Base-by-base conservation (phyloP, 164 flowering plant genomes). In the Sextonia rubra region DNA sequence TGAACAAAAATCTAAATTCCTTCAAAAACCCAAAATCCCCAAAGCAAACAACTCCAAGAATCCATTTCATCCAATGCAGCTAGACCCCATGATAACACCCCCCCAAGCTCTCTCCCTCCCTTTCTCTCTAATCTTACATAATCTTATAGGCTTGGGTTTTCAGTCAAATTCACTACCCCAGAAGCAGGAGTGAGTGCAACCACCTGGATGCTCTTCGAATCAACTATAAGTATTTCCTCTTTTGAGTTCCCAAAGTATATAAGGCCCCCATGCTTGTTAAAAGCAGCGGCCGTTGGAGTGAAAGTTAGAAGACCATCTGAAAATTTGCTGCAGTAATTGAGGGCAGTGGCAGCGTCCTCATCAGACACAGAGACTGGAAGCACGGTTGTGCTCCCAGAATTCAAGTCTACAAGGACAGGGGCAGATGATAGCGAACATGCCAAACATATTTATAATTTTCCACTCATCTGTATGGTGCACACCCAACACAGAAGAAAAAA, bases 391-490 rank as follows among this genome's bases (percentile, higher is more conserved):
- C 74, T 83, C 80, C 89, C 91, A 20, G 86, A 77, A 52, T 69
- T 80, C 76, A 96, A 76, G 76, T 93, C 91, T 69, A 96, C 97
- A 72, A 93, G 90, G 83, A 91, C 76, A 3, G 99, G 97, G 70
- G 94, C 90, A 74, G 92, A 91, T 25, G 98, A 89, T 18, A 93
- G 82, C 3, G 99, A 94, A 77, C 98, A 96, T 12, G 87, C 98
- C 67, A 93, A 81, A 80, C 98, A 96, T 58, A 86, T 67, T n/a
- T n/a, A n/a, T n/a, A n/a, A n/a, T n/a, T n/a, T n/a, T n/a, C n/a
- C n/a, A n/a, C n/a, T n/a, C n/a, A n/a, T n/a, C n/a, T n/a, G n/a
- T n/a, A n/a, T n/a, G n/a, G n/a, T n/a, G n/a, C n/a, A n/a, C n/a
- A n/a, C n/a, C n/a, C n/a, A n/a, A n/a, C n/a, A n/a, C n/a, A n/a